Evolutionary conservation across 2,329 filamentous ascomycete species (phyloP).

Genomic region (Xylariaceae sp.): DNA sequence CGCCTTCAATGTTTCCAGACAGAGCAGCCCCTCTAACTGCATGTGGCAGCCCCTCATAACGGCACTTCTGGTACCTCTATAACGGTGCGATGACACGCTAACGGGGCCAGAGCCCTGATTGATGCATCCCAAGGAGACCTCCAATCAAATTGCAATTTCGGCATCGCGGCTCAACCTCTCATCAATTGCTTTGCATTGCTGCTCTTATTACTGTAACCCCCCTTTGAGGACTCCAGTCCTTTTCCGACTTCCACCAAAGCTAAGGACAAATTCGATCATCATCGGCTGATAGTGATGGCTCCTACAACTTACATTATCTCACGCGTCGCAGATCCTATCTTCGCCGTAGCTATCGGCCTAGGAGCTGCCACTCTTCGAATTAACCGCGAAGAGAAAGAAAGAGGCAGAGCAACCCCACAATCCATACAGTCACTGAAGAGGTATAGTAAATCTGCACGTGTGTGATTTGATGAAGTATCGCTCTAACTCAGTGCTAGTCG

Average conservation of each 20-base stretch:
- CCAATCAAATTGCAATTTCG: neutral
- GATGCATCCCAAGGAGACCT: neutral
- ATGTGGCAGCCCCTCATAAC: neutral
- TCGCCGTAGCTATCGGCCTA: slow-evolving; percentile 55
- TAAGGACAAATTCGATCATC: neutral
- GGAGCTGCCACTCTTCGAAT: slow-evolving; percentile 56
- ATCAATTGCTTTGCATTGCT: neutral
- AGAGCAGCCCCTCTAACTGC: neutral
- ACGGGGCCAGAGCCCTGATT: neutral
- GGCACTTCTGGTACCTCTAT: neutral
- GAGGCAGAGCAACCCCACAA: slow-evolving; percentile 51
- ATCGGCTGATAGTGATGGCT: slow-evolving; percentile 39
- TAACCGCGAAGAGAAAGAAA: slow-evolving; percentile 59
- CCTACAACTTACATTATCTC: slow-evolving; percentile 59
- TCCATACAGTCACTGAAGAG: slow-evolving; percentile 48
- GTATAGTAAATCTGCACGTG: slow-evolving; percentile 24
- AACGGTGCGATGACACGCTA: too few relatives aligned
- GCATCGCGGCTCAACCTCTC: neutral
- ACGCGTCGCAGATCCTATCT: slow-evolving; percentile 56
- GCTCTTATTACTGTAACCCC: neutral
- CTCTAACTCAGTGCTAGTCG: too few relatives aligned
- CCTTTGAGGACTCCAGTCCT: neutral
- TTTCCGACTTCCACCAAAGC: neutral
- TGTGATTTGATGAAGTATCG: too few relatives aligned
- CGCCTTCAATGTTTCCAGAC: neutral